Evolutionary conservation across 1,284 basidiomycete species (phyloP).

Genomic region (Ceratobasidium sp.): DNA sequence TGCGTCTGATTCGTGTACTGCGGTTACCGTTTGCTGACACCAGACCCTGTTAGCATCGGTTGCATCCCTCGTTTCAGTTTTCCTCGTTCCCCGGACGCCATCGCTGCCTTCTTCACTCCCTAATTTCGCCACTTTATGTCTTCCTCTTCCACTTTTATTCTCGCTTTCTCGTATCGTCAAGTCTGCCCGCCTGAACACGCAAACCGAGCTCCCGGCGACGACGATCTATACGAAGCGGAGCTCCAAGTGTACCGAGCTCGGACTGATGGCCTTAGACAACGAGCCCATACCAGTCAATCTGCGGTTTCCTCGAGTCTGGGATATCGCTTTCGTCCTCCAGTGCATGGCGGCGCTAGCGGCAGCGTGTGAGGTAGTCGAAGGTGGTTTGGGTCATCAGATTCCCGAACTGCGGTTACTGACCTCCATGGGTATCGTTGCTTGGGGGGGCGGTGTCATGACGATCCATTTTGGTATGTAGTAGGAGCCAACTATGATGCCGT

Average conservation of each 20-base stretch:
- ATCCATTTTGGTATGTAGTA: constrained; percentile 22
- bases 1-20: not conserved
- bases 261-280: not conserved
- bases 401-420: constrained; percentile 3
- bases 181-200: constrained; percentile 7
- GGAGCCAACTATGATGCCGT: not conserved
- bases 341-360: not conserved
- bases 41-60: not conserved
- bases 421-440: constrained; percentile 6
- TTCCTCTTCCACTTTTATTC: constrained; percentile 13
- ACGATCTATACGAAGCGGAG: constrained; percentile 1
- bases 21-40: not conserved
- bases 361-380: constrained; percentile 6
- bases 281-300: not conserved
- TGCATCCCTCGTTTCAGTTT: constrained; percentile 21
- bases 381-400: not conserved
- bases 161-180: constrained; percentile 29
- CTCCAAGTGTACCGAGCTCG: constrained; percentile 13
- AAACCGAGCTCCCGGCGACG: not conserved
- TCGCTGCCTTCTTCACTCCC: constrained; percentile 9
- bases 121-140: not conserved
- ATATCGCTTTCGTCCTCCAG: constrained; percentile 13
- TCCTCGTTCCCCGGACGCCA: constrained; percentile 1
- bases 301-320: constrained; percentile 25
- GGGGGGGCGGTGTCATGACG: constrained; percentile 25